phyloP scores from a whole-genome alignment of 2,329 filamentous ascomycete species.

The Monilinia laxa region DNA sequence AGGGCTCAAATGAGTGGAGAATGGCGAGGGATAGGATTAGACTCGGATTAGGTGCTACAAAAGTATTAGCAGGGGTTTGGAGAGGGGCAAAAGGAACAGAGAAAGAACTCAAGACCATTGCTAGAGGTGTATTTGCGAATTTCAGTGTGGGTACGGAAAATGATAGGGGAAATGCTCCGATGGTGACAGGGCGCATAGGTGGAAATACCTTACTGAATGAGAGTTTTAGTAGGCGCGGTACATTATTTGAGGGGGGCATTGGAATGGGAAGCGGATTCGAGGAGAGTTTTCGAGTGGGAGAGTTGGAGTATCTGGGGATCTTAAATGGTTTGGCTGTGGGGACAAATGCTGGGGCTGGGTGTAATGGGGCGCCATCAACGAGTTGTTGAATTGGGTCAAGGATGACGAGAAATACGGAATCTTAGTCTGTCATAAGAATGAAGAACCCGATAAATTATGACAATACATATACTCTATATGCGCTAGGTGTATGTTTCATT shows the following conservation, averaged over 20 bases:
- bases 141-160: not conserved
- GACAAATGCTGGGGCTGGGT: not conserved
- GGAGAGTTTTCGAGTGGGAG: not conserved
- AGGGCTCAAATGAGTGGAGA: slow-evolving; percentile 41
- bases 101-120: slow-evolving; percentile 44
- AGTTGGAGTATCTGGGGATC: slow-evolving; percentile 17
- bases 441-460: no score
- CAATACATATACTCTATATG: no score
- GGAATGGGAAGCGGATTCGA: not conserved
- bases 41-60: slow-evolving; percentile 59
- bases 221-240: not conserved
- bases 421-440: no score
- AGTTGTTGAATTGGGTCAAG: not conserved
- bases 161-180: not conserved
- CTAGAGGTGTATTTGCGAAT: slow-evolving; percentile 27
- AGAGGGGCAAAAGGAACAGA: slow-evolving; percentile 55
- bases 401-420: not conserved
- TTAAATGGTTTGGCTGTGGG: slow-evolving; percentile 1
- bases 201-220: not conserved
- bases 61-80: slow-evolving; percentile 56
- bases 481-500: no score
- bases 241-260: not conserved
- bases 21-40: slow-evolving; percentile 54
- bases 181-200: not conserved
- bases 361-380: not conserved